Evolutionary conservation across 345 rosid genomes (phyloP), one percentile per base, ranked within the genome.

Genomic region (Bruguiera sexangula): DNA sequence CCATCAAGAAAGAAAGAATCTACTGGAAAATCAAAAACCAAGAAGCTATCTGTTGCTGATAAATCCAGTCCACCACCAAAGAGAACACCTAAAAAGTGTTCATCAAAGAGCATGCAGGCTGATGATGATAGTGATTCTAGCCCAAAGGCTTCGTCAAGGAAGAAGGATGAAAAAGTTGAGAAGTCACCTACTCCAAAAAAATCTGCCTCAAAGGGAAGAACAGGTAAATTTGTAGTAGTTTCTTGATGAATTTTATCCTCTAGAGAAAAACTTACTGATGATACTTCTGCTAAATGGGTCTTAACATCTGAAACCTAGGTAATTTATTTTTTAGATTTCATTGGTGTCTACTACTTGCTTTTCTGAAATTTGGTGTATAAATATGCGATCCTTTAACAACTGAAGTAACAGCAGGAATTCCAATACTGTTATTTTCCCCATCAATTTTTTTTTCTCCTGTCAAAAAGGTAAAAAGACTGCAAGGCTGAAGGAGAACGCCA

Each of bases 191-290:
- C 83, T 46, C 84, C 89, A 53, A 56, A 72, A 24, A 89, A 87
- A 69, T 76, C 88, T 73, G 79, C 85, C n/a, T 67, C 85, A 34
- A 86, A 88, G 85, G 96, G 88, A 84, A 95, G 81, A 81, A 43
- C 81, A 53, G 83, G 93, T 92, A 79, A 67, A 20, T 57, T 7
- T 32, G 43, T 37, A 37, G 46, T 37, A 37, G 46, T 37, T 37
- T 37, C 46, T 37, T 37, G 46, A 37, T 37, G 46, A 37, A 37
- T 37, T 34, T 34, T 34, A 34, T 34, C 36, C 36, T 34, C 36
- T 34, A 34, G 36, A 34, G 36, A 34, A 6, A 6, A 6, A 34
- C 8, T 34, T 6, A 34, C 8, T 6, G 36, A 34, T 11, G 16
- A 43, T 43, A 11, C 13, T 43, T 43, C 48, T 11, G 48, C 48